Evolutionary conservation across 1,139 yeast species (phyloP).

Genomic region (Waltiozyma sp.): DNA sequence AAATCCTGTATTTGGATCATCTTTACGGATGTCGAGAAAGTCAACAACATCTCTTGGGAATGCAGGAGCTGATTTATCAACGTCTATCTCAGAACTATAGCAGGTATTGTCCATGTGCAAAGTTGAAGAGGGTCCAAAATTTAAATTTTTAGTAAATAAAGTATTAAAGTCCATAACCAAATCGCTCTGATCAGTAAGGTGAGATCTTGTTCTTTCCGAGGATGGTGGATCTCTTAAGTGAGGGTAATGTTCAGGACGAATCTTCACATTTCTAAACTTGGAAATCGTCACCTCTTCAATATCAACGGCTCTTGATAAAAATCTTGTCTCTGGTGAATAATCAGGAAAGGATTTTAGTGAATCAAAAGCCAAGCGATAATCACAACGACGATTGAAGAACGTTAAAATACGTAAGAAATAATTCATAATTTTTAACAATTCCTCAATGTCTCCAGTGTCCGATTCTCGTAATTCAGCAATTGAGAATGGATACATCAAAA

Average conservation of each 20-base stretch:
- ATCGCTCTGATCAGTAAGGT: not conserved
- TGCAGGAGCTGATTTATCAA: not conserved
- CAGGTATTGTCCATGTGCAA: too few species aligned
- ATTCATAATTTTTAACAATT: constrained; percentile 5
- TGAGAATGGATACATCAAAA: constrained; percentile 11
- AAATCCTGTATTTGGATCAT: not conserved
- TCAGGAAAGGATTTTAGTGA: not conserved
- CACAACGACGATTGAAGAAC: constrained; percentile 13
- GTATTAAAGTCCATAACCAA: not conserved
- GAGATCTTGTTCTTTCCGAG: too few species aligned
- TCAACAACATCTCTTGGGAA: too few species aligned
- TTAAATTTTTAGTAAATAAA: not conserved
- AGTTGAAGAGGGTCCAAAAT: not conserved
- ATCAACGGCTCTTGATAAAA: not conserved
- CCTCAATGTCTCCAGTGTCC: not conserved
- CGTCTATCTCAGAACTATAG: not conserved
- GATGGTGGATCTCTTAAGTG: too few species aligned
- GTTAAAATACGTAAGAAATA: constrained; percentile 11
- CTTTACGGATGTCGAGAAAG: too few species aligned
- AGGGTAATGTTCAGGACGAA: not conserved
- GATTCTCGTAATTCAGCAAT: constrained; percentile 3
- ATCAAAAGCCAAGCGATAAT: constrained; percentile 6
- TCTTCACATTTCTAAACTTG: not conserved
- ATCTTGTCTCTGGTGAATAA: not conserved
- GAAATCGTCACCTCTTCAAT: not conserved